Percentiles rank a stretch among this genome's conserved stretches.
Evolutionary conservation across 805 yeast genomes (phyloP).

Genomic region (Clavispora vitiphila): DNA sequence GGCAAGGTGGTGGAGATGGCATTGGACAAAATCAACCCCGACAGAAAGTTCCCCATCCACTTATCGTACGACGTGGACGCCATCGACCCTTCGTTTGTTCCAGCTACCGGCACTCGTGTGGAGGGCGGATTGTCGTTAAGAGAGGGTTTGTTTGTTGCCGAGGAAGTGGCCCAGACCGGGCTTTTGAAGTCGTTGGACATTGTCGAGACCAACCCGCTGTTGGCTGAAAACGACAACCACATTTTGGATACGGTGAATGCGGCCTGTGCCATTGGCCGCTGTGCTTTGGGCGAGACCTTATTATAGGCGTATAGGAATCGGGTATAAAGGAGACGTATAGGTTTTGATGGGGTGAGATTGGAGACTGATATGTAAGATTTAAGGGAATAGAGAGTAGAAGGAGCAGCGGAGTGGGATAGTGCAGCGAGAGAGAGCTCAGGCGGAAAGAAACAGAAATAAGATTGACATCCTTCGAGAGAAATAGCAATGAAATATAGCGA

Average conservation of each 20-base stretch:
- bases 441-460: too few relatives aligned
- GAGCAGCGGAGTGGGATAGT: too few relatives aligned
- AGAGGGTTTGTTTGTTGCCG: constrained; percentile 90
- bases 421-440: too few relatives aligned
- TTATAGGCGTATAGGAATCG: constrained; percentile 35
- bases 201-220: constrained; percentile 88
- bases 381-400: too few relatives aligned
- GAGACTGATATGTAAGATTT: too few relatives aligned
- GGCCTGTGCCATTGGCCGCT: constrained; percentile 86
- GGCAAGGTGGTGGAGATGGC: constrained; percentile 92
- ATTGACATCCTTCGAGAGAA: too few relatives aligned
- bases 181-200: constrained; percentile 81
- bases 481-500: too few relatives aligned
- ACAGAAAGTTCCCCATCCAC: constrained; percentile 67
- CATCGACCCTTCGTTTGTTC: constrained; percentile 88
- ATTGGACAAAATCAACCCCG: constrained; percentile 68
- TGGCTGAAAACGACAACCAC: constrained; percentile 73
- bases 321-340: background rate
- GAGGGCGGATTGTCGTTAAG: constrained; percentile 93
- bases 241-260: constrained; percentile 81
- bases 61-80: constrained; percentile 95
- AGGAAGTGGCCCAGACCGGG: constrained; percentile 89
- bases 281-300: constrained; percentile 91
- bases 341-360: background rate
- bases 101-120: constrained; percentile 97